Evolutionary conservation across 2,329 filamentous ascomycete species (phyloP), one percentile per base, ranked within the genome.

Genomic region (Chrysoporthe cubensis): DNA sequence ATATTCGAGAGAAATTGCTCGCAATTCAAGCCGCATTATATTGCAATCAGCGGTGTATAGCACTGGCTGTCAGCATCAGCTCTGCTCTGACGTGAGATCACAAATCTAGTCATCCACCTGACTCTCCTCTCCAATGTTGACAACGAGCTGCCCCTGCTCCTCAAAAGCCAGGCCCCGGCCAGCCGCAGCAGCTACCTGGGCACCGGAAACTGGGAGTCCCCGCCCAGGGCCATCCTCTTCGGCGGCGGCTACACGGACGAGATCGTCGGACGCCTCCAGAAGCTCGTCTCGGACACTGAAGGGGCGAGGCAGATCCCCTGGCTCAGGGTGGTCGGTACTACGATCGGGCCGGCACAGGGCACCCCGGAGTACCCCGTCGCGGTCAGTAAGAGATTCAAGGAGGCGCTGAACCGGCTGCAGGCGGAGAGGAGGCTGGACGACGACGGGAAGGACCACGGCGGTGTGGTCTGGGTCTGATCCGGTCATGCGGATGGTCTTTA

Each of bases 221-320:
- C 57, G n/a, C 40, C 57, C 18, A 60, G 42, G 21, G 40, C 57
- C 3, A 16, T 44, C 57, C 37, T 60, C 57, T 44, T 59, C 14
- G 57, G 40, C 57, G 57, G 57, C 57, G 57, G 37, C 40, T 60
- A 43, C 42, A 60, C 57, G 57, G 57, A 60, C 40, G 40, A 60
- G 37, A 43, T 60, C 37, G 44, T 60, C 11, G n/a, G 11, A 6
- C 32, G 37, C 16, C 37, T 59, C 11, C 37, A 21, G 37, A 18
- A 40, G 40, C 57, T 59, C 40, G 18, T 42, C 37, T 18, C 57
- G 18, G 11, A 13, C 9, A 32, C 57, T 13, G 42, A 43, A 14
- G 57, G 57, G 34, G 34, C 40, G 57, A 40, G 11, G 5, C n/a
- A 32, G 4, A 44, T 44, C 11, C 40, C 57, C 11, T 60, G 57